phyloP scores from a whole-genome alignment of 139 green algal genomes.

The Closterium sp. region DNA sequence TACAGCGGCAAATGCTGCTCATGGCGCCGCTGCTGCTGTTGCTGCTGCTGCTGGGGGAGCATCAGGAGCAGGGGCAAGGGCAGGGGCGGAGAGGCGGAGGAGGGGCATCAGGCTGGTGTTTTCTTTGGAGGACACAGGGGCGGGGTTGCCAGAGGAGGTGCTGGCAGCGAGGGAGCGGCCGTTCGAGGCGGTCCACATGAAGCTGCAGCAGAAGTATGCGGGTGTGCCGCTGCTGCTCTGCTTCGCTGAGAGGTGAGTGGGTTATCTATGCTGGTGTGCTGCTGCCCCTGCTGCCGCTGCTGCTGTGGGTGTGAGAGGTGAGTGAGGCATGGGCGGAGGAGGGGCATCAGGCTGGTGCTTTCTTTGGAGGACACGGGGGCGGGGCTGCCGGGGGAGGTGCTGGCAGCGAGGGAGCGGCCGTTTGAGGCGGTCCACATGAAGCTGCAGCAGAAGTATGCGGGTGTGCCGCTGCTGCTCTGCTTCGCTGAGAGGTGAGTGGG shows the following conservation, averaged over 20 bases:
- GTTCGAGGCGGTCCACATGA: background rate
- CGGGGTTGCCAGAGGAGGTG: constrained; percentile 4
- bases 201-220: background rate
- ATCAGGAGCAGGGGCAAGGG: background rate
- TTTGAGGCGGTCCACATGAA: background rate
- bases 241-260: background rate
- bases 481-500: too few species aligned
- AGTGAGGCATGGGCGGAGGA: too few species aligned
- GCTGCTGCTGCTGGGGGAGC: background rate
- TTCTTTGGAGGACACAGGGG: constrained; percentile 31
- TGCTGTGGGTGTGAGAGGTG: too few species aligned
- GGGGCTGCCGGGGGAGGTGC: background rate
- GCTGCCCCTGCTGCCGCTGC: too few species aligned
- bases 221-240: constrained; percentile 5
- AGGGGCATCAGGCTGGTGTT: constrained; percentile 10
- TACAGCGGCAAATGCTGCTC: background rate
- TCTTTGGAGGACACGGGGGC: background rate
- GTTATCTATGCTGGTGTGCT: too few species aligned
- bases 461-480: background rate
- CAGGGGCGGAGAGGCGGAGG: background rate
- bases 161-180: constrained; percentile 3
- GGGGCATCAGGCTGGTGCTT: background rate
- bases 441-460: background rate
- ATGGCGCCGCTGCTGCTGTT: background rate
- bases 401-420: background rate